A percentile compares a stretch with the other conserved stretches of the same genome.
These are phyloP conservation scores for Syncephalastrum racemosum DNA, from an alignment of 371 early-diverging fungal genomes.

Conservation along the genomic window DNA sequence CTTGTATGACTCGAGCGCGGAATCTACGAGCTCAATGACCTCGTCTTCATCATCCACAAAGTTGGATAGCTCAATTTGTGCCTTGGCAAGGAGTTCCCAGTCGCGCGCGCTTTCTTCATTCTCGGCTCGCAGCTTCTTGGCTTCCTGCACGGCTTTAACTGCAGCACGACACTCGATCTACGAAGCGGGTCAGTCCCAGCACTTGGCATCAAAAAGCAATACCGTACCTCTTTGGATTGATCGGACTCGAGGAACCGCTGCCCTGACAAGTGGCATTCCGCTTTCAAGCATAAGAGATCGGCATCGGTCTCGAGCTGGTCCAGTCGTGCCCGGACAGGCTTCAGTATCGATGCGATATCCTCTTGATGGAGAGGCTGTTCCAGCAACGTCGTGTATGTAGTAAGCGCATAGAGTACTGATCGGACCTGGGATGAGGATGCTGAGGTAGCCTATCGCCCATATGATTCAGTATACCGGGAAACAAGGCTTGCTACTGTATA, in stretches of 20 bases:
- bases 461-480: neutral
- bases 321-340: neutral
- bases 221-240: too few species aligned
- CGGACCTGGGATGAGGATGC: conserved; percentile 7
- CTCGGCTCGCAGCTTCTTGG: conserved; percentile 19
- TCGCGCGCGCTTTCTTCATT: conserved; percentile 31
- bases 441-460: too few species aligned
- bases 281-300: too few species aligned
- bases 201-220: too few species aligned
- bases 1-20: conserved; percentile 35
- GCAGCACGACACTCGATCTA: conserved; percentile 4
- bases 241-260: too few species aligned
- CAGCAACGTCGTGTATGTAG: conserved; percentile 31
- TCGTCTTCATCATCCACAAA: conserved; percentile 41
- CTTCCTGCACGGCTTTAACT: conserved; percentile 2
- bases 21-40: conserved; percentile 23
- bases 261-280: too few species aligned
- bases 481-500: conserved; percentile 1
- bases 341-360: conserved; percentile 14
- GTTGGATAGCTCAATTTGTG: conserved; percentile 33
- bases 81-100: conserved; percentile 39
- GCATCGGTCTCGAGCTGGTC: too few species aligned
- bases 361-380: conserved; percentile 25
- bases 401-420: conserved; percentile 21
- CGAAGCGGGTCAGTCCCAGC: too few species aligned